Evolutionary conservation across 1,284 basidiomycete species (phyloP).

Genomic region (Rhodotorula sp.): DNA sequence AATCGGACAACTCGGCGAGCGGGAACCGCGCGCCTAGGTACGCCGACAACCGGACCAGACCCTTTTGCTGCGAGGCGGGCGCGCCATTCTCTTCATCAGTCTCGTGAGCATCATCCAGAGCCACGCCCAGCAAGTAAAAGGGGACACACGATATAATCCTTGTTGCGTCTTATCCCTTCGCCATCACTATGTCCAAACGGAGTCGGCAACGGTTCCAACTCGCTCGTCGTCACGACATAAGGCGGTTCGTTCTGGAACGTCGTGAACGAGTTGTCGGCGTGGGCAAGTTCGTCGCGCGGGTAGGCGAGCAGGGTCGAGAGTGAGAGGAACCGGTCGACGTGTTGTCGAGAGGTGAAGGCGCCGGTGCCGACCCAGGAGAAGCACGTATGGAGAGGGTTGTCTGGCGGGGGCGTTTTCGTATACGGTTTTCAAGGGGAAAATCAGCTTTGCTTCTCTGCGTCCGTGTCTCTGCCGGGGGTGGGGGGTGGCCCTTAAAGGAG

Average conservation of each 20-base stretch:
- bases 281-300: conserved; percentile 32
- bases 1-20: background rate
- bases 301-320: conserved; percentile 18
- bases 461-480: too few relatives aligned
- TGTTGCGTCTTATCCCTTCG: conserved; percentile 37
- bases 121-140: too few relatives aligned
- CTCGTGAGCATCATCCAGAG: background rate
- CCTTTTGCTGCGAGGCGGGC: conserved; percentile 4
- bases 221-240: conserved; percentile 32
- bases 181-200: conserved; percentile 38
- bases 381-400: conserved; percentile 41
- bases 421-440: too few relatives aligned
- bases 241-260: conserved; percentile 43
- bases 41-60: conserved; percentile 9
- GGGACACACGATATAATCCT: conserved; percentile 38
- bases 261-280: conserved; percentile 45
- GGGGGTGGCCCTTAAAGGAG: too few relatives aligned
- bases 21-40: conserved; percentile 9
- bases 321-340: conserved; percentile 39
- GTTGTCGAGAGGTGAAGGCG: conserved; percentile 39
- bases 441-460: background rate
- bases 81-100: too few relatives aligned
- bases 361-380: conserved; percentile 47
- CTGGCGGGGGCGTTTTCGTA: too few relatives aligned
- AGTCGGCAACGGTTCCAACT: conserved; percentile 26